These are phyloP conservation scores for Boeremia lycopersici DNA, from an alignment of 2,329 filamentous ascomycete species.

Conservation along the genomic window DNA sequence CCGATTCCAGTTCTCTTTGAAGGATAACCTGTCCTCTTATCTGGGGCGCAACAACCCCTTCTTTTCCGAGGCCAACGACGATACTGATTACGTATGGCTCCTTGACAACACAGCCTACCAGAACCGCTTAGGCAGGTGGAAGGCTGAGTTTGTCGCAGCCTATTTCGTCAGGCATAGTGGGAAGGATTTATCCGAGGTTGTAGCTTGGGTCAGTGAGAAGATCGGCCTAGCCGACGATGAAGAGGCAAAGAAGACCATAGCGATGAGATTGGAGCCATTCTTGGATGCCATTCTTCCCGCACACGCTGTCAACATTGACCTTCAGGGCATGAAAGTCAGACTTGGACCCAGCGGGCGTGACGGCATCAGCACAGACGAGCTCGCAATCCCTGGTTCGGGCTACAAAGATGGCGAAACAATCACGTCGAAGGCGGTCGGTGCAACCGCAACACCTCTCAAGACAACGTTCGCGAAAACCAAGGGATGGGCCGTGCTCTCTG, in stretches of 20 bases:
- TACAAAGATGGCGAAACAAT: slow-evolving; percentile 43
- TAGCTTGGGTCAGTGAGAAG: slow-evolving; percentile 71
- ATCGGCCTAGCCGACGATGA: slow-evolving; percentile 64
- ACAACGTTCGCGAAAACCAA: slow-evolving; percentile 77
- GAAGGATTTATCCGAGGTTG: slow-evolving; percentile 68
- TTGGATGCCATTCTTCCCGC: slow-evolving; percentile 76
- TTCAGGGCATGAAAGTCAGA: slow-evolving; percentile 51
- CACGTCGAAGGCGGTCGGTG: slow-evolving; percentile 39
- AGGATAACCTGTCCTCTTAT: slow-evolving; percentile 48
- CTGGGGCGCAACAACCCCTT: slow-evolving; percentile 49
- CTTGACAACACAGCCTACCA: slow-evolving; percentile 87
- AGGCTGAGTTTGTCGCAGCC: slow-evolving; percentile 81
- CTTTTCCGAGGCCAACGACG: slow-evolving; percentile 57
- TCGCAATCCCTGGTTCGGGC: slow-evolving; percentile 56
- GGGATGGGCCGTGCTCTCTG: slow-evolving; percentile 86
- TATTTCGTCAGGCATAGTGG: slow-evolving; percentile 78
- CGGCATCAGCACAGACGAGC: slow-evolving; percentile 70
- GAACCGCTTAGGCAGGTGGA: slow-evolving; percentile 62
- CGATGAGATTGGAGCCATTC: slow-evolving; percentile 75
- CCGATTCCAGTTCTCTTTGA: slow-evolving; percentile 44
- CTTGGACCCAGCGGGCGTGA: slow-evolving; percentile 74
- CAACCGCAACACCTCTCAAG: slow-evolving; percentile 61
- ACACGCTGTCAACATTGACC: slow-evolving; percentile 68
- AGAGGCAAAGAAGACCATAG: slow-evolving; percentile 64
- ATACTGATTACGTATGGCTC: slow-evolving; percentile 81